Evolutionary conservation across 2,329 filamentous ascomycete genomes (phyloP).

Genomic region (Chrysoporthe austroafricana): DNA sequence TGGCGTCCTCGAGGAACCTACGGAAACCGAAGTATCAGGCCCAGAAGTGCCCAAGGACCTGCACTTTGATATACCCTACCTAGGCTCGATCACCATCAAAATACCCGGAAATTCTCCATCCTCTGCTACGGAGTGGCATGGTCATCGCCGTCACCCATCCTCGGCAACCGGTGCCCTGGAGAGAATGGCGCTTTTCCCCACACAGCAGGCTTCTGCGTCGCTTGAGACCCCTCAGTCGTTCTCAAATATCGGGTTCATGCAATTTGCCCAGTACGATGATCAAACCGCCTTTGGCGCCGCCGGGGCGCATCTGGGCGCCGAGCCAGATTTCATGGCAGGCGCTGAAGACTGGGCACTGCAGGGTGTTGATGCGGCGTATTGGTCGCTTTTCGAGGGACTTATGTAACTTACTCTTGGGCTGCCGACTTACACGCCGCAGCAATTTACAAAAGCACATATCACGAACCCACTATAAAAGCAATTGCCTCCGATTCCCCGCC

Average conservation of each 20-base stretch:
- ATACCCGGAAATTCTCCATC: slow-evolving; percentile 18
- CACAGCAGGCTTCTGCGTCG: slow-evolving; percentile 19
- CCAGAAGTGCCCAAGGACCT: slow-evolving; percentile 34
- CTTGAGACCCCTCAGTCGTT: neutral
- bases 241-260: slow-evolving; percentile 10
- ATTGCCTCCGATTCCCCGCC: neutral
- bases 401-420: neutral
- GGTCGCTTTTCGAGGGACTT: slow-evolving; percentile 30
- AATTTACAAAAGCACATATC: neutral
- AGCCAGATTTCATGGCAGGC: slow-evolving; percentile 32
- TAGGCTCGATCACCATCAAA: slow-evolving; percentile 52
- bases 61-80: slow-evolving; percentile 49
- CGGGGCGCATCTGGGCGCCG: neutral
- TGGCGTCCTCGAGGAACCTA: neutral
- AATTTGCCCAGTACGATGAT: slow-evolving; percentile 21
- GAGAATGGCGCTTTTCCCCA: slow-evolving; percentile 21
- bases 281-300: slow-evolving; percentile 14
- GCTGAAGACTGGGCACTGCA: slow-evolving; percentile 31
- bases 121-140: slow-evolving; percentile 5
- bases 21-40: slow-evolving; percentile 20
- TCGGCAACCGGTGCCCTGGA: slow-evolving; percentile 15
- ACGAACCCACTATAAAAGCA: neutral
- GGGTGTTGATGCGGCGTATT: slow-evolving; percentile 32
- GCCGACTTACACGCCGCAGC: neutral
- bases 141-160: slow-evolving; percentile 15